Percentiles rank a stretch among this genome's conserved stretches.
phyloP scores from a whole-genome alignment of 495 filamentous ascomycete genomes.

The Tuber indicum region DNA sequence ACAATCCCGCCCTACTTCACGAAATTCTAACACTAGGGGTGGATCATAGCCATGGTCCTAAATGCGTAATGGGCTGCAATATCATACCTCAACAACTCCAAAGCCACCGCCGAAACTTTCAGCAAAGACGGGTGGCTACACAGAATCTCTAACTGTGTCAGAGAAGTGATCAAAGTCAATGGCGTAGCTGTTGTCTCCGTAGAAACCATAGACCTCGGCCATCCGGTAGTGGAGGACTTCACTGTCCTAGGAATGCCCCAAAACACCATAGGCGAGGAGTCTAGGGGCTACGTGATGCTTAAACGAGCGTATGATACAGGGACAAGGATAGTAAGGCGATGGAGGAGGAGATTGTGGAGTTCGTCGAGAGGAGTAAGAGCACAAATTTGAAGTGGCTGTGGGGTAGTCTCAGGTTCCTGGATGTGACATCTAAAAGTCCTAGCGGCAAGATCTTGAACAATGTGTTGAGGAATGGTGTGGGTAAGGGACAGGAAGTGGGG shows the following conservation, averaged over 20 bases:
- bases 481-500: constrained; percentile 63
- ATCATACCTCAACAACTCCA: constrained; percentile 47
- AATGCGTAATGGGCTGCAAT: constrained; percentile 52
- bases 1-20: not conserved
- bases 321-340: constrained; percentile 37
- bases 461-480: constrained; percentile 59
- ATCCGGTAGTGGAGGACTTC: constrained; percentile 54
- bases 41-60: constrained; percentile 51
- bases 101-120: constrained; percentile 56
- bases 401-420: constrained; percentile 67
- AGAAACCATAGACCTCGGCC: constrained; percentile 61
- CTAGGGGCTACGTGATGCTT: constrained; percentile 58
- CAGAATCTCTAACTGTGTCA: constrained; percentile 28
- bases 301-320: constrained; percentile 45
- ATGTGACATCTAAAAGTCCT: constrained; percentile 76
- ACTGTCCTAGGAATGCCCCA: constrained; percentile 56
- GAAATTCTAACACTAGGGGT: not conserved
- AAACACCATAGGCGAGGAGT: constrained; percentile 57
- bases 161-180: constrained; percentile 61
- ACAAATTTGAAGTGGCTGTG: constrained; percentile 60
- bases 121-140: constrained; percentile 57
- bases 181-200: constrained; percentile 65
- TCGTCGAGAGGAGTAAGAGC: constrained; percentile 56
- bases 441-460: constrained; percentile 87
- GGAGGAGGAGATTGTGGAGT: constrained; percentile 47